Evolutionary conservation across 2,329 filamentous ascomycete genomes (phyloP).

Genomic region (Coleophoma crateriformis): DNA sequence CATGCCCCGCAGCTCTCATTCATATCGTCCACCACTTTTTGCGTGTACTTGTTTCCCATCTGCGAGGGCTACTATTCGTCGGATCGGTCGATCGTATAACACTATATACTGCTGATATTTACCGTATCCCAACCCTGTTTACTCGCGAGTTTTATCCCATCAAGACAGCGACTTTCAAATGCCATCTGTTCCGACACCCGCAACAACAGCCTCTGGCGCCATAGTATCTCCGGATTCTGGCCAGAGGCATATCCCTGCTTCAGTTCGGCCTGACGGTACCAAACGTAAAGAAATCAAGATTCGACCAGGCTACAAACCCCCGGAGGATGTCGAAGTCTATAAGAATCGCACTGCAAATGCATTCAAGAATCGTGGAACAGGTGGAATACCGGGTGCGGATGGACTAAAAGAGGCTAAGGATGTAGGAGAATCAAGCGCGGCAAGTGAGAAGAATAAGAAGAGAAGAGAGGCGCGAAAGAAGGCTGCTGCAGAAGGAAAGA

Average conservation of each 20-base stretch:
- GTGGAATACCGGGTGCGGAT: conserved; percentile 71
- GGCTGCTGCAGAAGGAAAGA: conserved; percentile 32
- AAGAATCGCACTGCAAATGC: conserved; percentile 85
- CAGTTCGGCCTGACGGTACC: conserved; percentile 78
- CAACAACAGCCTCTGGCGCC: conserved; percentile 70
- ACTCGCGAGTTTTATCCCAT: background rate
- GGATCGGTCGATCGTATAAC: too few species aligned
- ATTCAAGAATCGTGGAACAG: conserved; percentile 69
- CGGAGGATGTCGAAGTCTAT: conserved; percentile 94
- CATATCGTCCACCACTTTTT: too few species aligned
- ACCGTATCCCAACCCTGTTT: too few species aligned
- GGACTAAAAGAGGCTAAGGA: conserved; percentile 41
- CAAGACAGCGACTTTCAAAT: conserved; percentile 12
- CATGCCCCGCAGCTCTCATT: too few species aligned
- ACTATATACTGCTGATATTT: too few species aligned
- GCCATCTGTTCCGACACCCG: conserved; percentile 35
- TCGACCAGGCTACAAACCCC: conserved; percentile 85
- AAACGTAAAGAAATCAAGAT: conserved; percentile 94
- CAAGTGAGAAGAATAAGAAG: conserved; percentile 84
- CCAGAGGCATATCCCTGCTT: conserved; percentile 84
- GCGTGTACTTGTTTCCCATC: too few species aligned
- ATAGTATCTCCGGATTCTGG: conserved; percentile 51
- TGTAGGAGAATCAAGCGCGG: conserved; percentile 35
- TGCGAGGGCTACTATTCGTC: too few species aligned
- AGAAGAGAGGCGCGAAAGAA: conserved; percentile 61